Conservation (phyloP, 2,329 filamentous ascomycete species). For the Ciborinia camelliae region DNA sequence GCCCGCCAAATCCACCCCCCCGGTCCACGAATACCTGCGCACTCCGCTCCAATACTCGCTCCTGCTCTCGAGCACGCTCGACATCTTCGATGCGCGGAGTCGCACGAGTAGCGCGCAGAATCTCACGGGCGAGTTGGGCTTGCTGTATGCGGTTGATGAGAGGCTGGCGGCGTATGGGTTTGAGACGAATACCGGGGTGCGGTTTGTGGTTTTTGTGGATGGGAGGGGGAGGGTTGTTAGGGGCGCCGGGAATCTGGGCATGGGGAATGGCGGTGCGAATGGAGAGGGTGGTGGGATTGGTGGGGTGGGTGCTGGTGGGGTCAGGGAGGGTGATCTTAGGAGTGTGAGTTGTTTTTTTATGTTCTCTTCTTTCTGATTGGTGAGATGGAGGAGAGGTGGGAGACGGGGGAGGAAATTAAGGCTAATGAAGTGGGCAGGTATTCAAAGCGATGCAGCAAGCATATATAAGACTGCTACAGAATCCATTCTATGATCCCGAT, state of each 20-base stretch:
- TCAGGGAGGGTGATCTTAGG: conserved; percentile 72
- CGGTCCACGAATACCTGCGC: conserved; percentile 52
- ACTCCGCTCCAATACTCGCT: conserved; percentile 88
- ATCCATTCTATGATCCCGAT: conserved; percentile 92
- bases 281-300: conserved; percentile 73
- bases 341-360: conserved; percentile 10
- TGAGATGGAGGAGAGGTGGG: conserved; percentile 8
- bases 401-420: no score
- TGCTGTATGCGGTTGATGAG: conserved; percentile 92
- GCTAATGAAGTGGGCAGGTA: conserved; percentile 48
- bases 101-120: background rate
- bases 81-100: conserved; percentile 81
- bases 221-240: conserved; percentile 63
- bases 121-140: conserved; percentile 76
- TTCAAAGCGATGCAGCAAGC: conserved; percentile 92
- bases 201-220: conserved; percentile 86
- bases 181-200: conserved; percentile 92
- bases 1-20: conserved; percentile 31
- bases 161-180: conserved; percentile 90
- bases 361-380: background rate
- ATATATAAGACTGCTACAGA: conserved; percentile 83
- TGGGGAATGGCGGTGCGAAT: conserved; percentile 48
- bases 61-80: conserved; percentile 83
- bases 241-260: conserved; percentile 32
- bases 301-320: conserved; percentile 42